Percentiles rank a stretch among this genome's conserved stretches.
Conservation (phyloP, 192 early-diverging fungal genomes). For the Chytriomyces sp. region DNA sequence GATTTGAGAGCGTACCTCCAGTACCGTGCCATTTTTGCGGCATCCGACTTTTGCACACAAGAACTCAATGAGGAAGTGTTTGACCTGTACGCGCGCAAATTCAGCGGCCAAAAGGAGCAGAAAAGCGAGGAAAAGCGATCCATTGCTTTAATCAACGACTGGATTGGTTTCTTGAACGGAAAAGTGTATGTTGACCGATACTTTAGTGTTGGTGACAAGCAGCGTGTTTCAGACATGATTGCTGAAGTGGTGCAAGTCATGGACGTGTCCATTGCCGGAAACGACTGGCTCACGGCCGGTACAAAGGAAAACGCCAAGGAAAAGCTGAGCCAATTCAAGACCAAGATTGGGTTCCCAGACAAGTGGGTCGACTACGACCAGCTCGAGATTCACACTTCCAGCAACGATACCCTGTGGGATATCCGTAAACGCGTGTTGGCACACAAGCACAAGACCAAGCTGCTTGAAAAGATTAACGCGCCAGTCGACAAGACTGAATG, state of each 20-base stretch:
- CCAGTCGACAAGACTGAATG: slow-evolving; percentile 38
- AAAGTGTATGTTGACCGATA: slow-evolving; percentile 24
- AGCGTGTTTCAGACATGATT: slow-evolving; percentile 22
- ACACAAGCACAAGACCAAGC: slow-evolving; percentile 6
- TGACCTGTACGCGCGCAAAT: slow-evolving; percentile 21
- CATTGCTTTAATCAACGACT: slow-evolving; percentile 12
- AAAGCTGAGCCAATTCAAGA: slow-evolving; percentile 33
- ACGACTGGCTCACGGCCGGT: slow-evolving; percentile 33
- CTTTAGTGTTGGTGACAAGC: slow-evolving; percentile 14
- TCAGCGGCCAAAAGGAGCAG: slow-evolving; percentile 25
- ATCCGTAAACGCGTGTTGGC: slow-evolving; percentile 14
- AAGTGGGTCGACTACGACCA: slow-evolving; percentile 34
- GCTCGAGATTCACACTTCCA: slow-evolving; percentile 3
- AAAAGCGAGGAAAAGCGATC: slow-evolving; percentile 28
- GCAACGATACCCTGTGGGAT: slow-evolving; percentile 5
- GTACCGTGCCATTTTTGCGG: slow-evolving; percentile 10
- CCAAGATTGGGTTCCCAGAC: slow-evolving; percentile 51
- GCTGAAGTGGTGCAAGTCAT: slow-evolving; percentile 21
- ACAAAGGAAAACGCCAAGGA: slow-evolving; percentile 38
- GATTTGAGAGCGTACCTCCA: slow-evolving; percentile 25
- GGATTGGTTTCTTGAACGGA: slow-evolving; percentile 21
- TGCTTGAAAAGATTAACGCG: slow-evolving; percentile 23
- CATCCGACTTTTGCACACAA: background rate
- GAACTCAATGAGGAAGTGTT: slow-evolving; percentile 22
- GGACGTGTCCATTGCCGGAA: slow-evolving; percentile 18